Conservation (phyloP, 305 asterid genomes). For the Solanum hybrid region DNA sequence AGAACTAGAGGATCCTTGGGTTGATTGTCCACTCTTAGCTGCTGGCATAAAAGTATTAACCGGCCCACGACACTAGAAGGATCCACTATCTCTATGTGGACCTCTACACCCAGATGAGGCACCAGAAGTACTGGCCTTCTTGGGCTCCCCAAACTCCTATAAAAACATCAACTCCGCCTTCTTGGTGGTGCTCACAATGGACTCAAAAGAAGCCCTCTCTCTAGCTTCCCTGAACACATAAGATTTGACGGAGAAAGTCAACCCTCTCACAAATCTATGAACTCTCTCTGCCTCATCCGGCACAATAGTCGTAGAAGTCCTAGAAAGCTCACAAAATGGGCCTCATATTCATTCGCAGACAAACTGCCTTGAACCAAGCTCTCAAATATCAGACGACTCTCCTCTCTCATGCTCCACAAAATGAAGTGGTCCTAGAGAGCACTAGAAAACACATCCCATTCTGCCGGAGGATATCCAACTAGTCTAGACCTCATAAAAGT, state of each 20-base stretch:
- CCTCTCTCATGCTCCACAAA: background rate
- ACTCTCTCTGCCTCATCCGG: background rate
- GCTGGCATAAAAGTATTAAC: background rate
- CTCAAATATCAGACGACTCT: background rate
- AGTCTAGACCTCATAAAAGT: background rate
- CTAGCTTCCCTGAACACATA: background rate
- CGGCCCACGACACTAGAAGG: background rate
- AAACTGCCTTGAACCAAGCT: background rate
- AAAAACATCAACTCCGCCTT: background rate
- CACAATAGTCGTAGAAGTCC: background rate
- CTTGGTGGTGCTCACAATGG: background rate
- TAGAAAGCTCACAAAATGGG: background rate
- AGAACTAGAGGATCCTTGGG: background rate
- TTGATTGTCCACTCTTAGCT: background rate
- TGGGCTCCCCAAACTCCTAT: background rate
- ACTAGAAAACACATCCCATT: background rate
- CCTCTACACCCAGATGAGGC: background rate
- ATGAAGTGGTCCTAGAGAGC: background rate
- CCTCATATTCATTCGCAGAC: background rate
- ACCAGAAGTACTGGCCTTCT: background rate
- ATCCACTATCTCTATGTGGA: background rate
- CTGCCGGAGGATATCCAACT: background rate
- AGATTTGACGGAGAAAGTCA: background rate
- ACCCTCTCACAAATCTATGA: background rate
- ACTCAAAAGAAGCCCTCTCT: background rate